Evolutionary conservation across 306 rosid genomes (phyloP), one percentile per base, ranked within the genome.

Genomic region (Echinosophora koreensis): DNA sequence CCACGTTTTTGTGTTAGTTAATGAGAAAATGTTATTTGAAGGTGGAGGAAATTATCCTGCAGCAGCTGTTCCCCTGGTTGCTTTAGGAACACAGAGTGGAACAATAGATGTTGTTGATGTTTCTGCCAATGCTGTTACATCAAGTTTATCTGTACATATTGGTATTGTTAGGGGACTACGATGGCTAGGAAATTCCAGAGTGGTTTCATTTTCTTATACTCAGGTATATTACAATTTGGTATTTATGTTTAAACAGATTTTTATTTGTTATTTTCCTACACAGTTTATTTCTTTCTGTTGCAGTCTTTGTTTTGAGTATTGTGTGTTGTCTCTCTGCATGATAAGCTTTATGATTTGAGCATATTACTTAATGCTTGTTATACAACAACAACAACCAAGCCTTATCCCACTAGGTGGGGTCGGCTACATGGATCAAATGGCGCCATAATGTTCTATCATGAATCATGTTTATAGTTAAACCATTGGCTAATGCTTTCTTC

Each of bases 161-260:
- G 88, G 90, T 62, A 80, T 76, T 32, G 94, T 96, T 85, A 88
- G 97, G 88, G 99, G 98, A 65, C 81, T 96, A 67, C 88, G 99
- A 58, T 96, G 99, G 99, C 98, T 96, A 14, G 99, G 99, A 79
- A 96, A 96, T 86, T 96, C 99, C 42, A 91, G 99, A 84, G 70
- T 96, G 83, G 99, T 92, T 86, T 96, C 99, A 9, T 96, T 96
- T 89, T 96, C 99, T 69, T 96, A 91, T 81, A 79, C 79, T 79
- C 93, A 92, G 97, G 99, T 95, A 87, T 61, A 60, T 46, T 74
- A 12, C 27, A n/a, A 77, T 55, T 82, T 42, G 59, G 69, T 56
- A 76, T 78, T 30, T 70, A 8, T 39, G 71, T 63, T 73, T 62
- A 34, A 60, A 67, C 68, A 76, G 57, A 32, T 84, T 54, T 14